A percentile compares a stretch with the other conserved stretches of the same genome.
phyloP scores from a whole-genome alignment of 2,329 filamentous ascomycete species.

The Septoria linicola region DNA sequence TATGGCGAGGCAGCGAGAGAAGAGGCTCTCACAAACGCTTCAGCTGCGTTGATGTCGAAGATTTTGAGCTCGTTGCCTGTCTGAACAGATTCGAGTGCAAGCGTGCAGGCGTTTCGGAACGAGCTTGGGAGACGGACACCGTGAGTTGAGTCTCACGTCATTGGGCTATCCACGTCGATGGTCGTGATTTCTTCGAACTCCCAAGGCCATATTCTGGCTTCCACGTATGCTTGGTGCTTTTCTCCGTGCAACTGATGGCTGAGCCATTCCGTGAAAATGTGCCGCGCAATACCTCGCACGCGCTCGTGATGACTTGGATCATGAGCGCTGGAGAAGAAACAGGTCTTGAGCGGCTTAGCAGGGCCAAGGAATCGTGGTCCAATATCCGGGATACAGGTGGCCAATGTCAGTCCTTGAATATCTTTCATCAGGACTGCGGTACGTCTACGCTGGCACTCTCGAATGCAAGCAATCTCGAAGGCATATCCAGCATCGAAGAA shows the following conservation, averaged over 20 bases:
- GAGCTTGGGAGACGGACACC: neutral
- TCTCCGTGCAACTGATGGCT: neutral
- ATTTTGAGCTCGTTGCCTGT: slow-evolving; percentile 7
- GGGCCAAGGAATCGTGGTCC: neutral
- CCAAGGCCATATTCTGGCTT: neutral
- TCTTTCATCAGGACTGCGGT: neutral
- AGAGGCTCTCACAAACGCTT: neutral
- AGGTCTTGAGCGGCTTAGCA: neutral
- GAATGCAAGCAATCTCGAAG: neutral
- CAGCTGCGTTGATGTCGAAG: slow-evolving; percentile 4
- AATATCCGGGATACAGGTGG: slow-evolving; percentile 1
- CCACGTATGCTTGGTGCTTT: neutral
- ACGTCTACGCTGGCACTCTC: neutral
- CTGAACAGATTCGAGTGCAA: neutral
- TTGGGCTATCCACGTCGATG: neutral
- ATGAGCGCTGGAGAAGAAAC: neutral
- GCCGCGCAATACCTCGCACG: neutral
- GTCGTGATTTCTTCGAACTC: neutral
- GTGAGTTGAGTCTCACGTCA: neutral
- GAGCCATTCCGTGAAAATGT: slow-evolving; percentile 1
- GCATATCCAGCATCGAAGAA: neutral
- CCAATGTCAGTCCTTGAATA: neutral
- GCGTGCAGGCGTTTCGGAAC: slow-evolving; percentile 6
- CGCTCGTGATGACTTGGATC: neutral
- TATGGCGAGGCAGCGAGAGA: neutral